These are phyloP conservation scores for Leccinum ochraceum DNA, from an alignment of 768 basidiomycete species.

Conservation along the genomic window DNA sequence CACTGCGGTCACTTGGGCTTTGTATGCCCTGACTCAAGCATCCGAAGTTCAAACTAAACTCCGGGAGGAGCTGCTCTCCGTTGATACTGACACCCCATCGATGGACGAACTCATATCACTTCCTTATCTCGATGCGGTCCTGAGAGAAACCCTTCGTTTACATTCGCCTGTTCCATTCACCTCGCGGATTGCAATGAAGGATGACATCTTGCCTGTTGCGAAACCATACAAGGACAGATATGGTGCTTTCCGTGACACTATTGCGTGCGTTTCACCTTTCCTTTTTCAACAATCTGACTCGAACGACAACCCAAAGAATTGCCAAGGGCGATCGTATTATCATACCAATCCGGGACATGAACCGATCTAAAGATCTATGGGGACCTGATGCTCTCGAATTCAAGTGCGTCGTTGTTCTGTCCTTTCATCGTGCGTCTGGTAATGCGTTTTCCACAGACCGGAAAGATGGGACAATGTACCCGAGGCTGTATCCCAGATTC, in stretches of 20 bases:
- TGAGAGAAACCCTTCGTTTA: constrained; percentile 59
- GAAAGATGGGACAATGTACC: no score
- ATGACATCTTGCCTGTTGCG: constrained; percentile 53
- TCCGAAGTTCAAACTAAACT: constrained; percentile 54
- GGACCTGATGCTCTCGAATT: constrained; percentile 65
- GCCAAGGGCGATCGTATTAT: constrained; percentile 48
- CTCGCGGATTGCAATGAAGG: constrained; percentile 45
- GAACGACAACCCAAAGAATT: constrained; percentile 27
- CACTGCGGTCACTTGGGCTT: constrained; percentile 55
- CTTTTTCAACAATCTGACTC: neutral
- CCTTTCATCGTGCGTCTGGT: no score
- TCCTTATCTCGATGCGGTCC: constrained; percentile 65
- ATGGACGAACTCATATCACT: constrained; percentile 71
- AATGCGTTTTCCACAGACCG: no score
- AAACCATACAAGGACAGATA: constrained; percentile 45
- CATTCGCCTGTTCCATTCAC: constrained; percentile 50
- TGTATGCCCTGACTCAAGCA: constrained; percentile 53
- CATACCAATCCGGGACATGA: constrained; percentile 54
- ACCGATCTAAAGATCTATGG: constrained; percentile 56
- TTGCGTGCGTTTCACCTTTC: constrained; percentile 33
- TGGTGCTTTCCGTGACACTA: constrained; percentile 40
- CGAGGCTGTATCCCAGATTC: constrained; percentile 44
- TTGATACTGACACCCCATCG: constrained; percentile 56
- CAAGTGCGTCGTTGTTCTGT: no score
- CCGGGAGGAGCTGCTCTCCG: constrained; percentile 53